Base-by-base conservation (phyloP, 768 basidiomycete genomes). In the Trametopsis cervina region DNA sequence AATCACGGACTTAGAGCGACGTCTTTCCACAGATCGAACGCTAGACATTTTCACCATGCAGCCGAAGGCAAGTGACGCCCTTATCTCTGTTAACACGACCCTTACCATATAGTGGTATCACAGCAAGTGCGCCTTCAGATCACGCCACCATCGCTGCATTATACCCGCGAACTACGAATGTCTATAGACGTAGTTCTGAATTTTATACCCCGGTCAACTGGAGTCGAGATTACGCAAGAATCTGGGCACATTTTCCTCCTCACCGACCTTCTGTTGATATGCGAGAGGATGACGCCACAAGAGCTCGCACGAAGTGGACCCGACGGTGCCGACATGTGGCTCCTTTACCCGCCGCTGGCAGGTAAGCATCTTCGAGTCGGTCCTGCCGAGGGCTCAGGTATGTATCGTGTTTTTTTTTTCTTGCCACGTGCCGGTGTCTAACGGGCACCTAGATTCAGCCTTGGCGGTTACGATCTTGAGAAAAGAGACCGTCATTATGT, bases 21-120 rank as follows among this genome's bases (percentile, higher is more conserved):
- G 89, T 22, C 72, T 99, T 26, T 75, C 82, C 23, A 84, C 89
- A 1, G 78, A 85, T 24, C 72, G 77, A 17, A 89, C 89, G 6
- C 68, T 97, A 23, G 96, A 99, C 63, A 83, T 99, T 39, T 99
- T 99, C 64, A 89, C 90, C 1, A 95, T 99, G 92, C 77, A 79
- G 53, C 86, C 86, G 1, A 93, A 91, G 79, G 95, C 91, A 53
- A 52, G 66, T 51, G n/a, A n/a, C n/a, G n/a, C n/a, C 41, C 17
- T 17, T 36, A 5, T n/a, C 23, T 25, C 15, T 15, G 54, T 55
- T 42, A 21, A 12, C 39, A 48, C 4, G 12, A 29, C 47, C n/a
- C 18, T 25, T 38, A 50, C 38, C 17, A 42, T 46, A n/a, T 25
- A 54, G 33, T 35, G 39, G n/a, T 22, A 29, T 55, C 10, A 40